Percentiles rank a stretch among this genome's conserved stretches.
Conservation (phyloP, 371 early-diverging fungal genomes). For the Quaeritorhiza haematococci region DNA sequence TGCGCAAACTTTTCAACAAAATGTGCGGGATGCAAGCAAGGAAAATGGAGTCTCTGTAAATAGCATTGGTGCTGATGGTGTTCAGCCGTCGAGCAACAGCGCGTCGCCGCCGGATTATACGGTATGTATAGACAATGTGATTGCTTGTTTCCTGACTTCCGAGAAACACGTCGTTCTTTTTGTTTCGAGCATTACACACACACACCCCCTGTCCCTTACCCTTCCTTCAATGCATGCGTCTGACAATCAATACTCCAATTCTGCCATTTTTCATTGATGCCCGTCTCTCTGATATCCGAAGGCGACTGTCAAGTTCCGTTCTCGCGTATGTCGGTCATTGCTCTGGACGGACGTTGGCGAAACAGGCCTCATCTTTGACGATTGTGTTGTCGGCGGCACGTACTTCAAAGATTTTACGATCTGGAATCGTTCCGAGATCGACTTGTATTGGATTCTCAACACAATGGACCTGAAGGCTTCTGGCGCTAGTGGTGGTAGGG, state of each 20-base stretch:
- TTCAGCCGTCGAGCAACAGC: too few species aligned
- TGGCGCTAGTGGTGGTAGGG: not conserved
- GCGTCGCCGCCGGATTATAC: too few species aligned
- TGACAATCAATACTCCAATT: too few species aligned
- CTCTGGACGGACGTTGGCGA: slow-evolving; percentile 86
- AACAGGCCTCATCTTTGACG: slow-evolving; percentile 87
- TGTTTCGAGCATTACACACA: not conserved
- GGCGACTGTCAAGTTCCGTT: slow-evolving; percentile 71
- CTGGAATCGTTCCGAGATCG: slow-evolving; percentile 86
- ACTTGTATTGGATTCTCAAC: slow-evolving; percentile 80
- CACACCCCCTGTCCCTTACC: not conserved
- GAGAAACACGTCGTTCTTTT: not conserved
- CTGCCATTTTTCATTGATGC: too few species aligned
- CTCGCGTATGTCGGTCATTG: slow-evolving; percentile 80
- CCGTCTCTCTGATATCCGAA: too few species aligned
- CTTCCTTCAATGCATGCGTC: too few species aligned
- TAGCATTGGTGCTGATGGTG: too few species aligned
- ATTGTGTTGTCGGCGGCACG: slow-evolving; percentile 81
- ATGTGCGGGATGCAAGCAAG: too few species aligned
- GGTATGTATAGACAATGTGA: not conserved
- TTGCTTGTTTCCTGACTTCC: not conserved
- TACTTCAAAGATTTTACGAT: slow-evolving; percentile 87
- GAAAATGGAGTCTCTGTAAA: too few species aligned
- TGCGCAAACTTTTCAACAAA: too few species aligned
- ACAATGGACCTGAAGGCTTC: slow-evolving; percentile 60